These are phyloP conservation scores for Naganishia sp. DNA, from an alignment of 1,284 basidiomycete genomes.

Conservation along the genomic window DNA sequence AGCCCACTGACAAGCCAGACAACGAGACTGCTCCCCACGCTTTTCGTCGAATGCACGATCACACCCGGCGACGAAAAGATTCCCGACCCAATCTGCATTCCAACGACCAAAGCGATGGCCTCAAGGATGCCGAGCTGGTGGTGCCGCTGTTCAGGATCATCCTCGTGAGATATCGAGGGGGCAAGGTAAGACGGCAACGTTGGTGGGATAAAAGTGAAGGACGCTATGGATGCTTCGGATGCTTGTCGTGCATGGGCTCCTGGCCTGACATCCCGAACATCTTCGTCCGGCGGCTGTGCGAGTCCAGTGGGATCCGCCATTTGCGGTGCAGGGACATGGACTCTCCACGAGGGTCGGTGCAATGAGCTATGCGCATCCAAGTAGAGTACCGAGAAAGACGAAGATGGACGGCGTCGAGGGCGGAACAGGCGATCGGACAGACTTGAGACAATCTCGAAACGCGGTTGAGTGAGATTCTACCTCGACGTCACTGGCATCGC, in stretches of 20 bases:
- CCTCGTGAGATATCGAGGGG: conserved; percentile 9
- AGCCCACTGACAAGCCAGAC: conserved; percentile 80
- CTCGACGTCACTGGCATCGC: background rate
- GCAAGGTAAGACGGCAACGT: conserved; percentile 29
- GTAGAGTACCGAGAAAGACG: too few relatives aligned
- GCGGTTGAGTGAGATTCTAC: conserved; percentile 8
- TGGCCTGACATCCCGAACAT: background rate
- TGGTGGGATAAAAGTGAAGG: conserved; percentile 14
- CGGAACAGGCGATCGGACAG: background rate
- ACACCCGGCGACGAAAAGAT: conserved; percentile 92
- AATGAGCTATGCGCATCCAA: too few relatives aligned
- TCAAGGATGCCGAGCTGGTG: conserved; percentile 31
- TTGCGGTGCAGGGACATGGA: too few relatives aligned
- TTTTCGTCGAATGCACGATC: conserved; percentile 81
- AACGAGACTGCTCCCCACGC: conserved; percentile 75
- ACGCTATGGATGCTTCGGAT: conserved; percentile 8
- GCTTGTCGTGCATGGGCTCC: background rate
- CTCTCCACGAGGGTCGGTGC: too few relatives aligned
- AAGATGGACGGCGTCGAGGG: too few relatives aligned
- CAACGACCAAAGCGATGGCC: conserved; percentile 83
- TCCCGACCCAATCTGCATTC: conserved; percentile 85
- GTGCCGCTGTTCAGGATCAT: conserved; percentile 21
- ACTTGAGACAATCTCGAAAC: background rate
- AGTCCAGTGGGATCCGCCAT: too few relatives aligned
- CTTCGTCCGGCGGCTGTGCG: background rate